Conservation (phyloP, 805 yeast species). For the Candida glaebosa region DNA sequence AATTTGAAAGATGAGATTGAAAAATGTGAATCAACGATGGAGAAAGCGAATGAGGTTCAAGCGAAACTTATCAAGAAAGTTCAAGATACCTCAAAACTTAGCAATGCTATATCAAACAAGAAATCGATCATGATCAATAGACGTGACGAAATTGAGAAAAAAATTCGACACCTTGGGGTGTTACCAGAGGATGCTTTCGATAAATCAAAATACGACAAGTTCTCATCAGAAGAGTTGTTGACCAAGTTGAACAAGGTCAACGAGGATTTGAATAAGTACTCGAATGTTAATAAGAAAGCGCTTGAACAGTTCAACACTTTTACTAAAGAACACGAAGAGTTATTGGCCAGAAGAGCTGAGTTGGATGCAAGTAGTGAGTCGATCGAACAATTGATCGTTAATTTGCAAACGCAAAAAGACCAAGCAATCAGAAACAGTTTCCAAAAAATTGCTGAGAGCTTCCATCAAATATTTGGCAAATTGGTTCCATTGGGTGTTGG, state of each 20-base stretch:
- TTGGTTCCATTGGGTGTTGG: constrained; percentile 86
- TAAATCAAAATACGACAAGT: constrained; percentile 32
- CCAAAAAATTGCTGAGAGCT: constrained; percentile 68
- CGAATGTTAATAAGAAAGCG: constrained; percentile 86
- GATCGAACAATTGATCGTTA: constrained; percentile 66
- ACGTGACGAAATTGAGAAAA: constrained; percentile 67
- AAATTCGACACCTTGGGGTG: constrained; percentile 81
- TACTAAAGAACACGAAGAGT: constrained; percentile 65
- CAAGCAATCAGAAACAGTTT: constrained; percentile 80
- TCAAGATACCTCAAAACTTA: constrained; percentile 57
- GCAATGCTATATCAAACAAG: constrained; percentile 63
- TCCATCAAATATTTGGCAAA: constrained; percentile 69
- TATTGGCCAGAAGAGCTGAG: constrained; percentile 63
- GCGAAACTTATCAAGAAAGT: constrained; percentile 49
- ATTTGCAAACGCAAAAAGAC: constrained; percentile 73
- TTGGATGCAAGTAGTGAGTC: constrained; percentile 67
- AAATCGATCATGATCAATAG: constrained; percentile 57
- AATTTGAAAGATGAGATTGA: constrained; percentile 26
- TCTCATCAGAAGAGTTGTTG: constrained; percentile 52
- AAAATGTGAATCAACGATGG: constrained; percentile 37
- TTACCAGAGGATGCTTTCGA: constrained; percentile 81
- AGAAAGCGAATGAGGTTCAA: constrained; percentile 57
- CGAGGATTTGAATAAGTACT: constrained; percentile 56
- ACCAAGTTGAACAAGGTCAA: constrained; percentile 51
- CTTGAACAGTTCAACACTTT: constrained; percentile 77